These are phyloP conservation scores for Diaporthe amygdali DNA, from an alignment of 2,329 filamentous ascomycete species.

Conservation along the genomic window DNA sequence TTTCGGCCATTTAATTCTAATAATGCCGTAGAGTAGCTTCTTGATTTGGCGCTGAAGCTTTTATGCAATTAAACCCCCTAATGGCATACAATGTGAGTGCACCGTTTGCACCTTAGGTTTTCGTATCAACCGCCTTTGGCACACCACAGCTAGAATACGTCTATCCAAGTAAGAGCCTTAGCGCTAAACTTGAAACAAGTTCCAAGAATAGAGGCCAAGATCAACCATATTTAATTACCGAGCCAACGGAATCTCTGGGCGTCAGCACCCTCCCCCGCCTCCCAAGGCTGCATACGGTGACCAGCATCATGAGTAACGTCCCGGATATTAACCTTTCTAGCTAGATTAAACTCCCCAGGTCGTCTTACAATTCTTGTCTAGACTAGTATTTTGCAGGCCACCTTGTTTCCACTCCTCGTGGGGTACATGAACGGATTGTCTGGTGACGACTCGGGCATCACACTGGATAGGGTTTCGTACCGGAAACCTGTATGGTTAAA, in stretches of 20 bases:
- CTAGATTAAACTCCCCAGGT: not conserved
- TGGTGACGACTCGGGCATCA: not conserved
- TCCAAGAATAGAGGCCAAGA: not conserved
- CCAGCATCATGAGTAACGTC: not conserved
- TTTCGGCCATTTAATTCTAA: not conserved
- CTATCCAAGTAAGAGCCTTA: not conserved
- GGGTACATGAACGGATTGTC: not conserved
- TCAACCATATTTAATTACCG: not conserved
- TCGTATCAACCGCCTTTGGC: not conserved
- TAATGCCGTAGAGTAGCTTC: not conserved
- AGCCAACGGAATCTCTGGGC: conserved; percentile 2
- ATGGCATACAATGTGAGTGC: not conserved
- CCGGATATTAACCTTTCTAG: not conserved
- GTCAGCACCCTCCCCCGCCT: not conserved
- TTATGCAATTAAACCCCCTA: not conserved
- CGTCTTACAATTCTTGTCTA: not conserved
- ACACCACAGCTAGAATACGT: not conserved
- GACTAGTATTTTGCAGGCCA: not conserved
- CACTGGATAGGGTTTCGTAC: not conserved
- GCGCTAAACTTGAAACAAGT: not conserved
- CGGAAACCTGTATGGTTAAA: not conserved
- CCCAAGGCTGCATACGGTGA: not conserved
- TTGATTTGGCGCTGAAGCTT: not conserved
- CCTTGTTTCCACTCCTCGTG: not conserved
- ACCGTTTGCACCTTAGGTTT: not conserved